Evolutionary conservation across 1,284 basidiomycete species (phyloP).

Genomic region (Puccinia novopanici): DNA sequence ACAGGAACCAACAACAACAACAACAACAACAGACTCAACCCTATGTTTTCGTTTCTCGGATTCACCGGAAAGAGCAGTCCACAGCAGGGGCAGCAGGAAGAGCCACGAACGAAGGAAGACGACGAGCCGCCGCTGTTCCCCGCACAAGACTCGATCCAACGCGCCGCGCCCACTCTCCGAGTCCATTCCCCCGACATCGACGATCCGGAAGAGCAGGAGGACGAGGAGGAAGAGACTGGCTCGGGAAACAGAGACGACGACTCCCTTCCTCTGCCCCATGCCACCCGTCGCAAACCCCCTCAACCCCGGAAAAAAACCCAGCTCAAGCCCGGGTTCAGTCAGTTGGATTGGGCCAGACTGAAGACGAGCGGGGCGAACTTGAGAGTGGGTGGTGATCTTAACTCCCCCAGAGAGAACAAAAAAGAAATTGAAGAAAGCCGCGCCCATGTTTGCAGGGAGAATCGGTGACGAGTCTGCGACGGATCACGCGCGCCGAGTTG

Average conservation of each 20-base stretch:
- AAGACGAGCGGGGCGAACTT: slow-evolving; percentile 77
- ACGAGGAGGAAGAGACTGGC: neutral
- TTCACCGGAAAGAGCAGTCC: neutral
- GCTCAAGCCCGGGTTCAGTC: slow-evolving; percentile 84
- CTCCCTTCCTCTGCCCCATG: neutral
- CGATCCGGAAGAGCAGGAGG: neutral
- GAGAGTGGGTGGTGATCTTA: slow-evolving; percentile 64
- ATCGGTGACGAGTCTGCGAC: slow-evolving; percentile 62
- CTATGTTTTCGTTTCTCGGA: slow-evolving; percentile 22
- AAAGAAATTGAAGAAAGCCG: no score
- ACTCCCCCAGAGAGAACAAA: slow-evolving; percentile 58
- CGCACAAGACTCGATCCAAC: slow-evolving; percentile 35
- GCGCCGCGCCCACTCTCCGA: slow-evolving; percentile 15
- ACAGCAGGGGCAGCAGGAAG: neutral
- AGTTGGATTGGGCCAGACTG: slow-evolving; percentile 90
- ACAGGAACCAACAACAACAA: no score
- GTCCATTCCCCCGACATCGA: slow-evolving; percentile 15
- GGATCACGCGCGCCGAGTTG: slow-evolving; percentile 80
- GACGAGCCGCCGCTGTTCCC: slow-evolving; percentile 25
- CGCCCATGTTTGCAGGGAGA: slow-evolving; percentile 53
- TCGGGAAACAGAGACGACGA: neutral
- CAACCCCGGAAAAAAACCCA: slow-evolving; percentile 72
- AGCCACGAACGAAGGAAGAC: neutral
- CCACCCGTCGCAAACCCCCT: slow-evolving; percentile 50
- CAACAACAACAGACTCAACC: no score